Percentiles rank a stretch among this genome's conserved stretches.
These are phyloP conservation scores for Cladophialophora psammophila DNA, from an alignment of 2,329 filamentous ascomycete genomes.

Conservation along the genomic window DNA sequence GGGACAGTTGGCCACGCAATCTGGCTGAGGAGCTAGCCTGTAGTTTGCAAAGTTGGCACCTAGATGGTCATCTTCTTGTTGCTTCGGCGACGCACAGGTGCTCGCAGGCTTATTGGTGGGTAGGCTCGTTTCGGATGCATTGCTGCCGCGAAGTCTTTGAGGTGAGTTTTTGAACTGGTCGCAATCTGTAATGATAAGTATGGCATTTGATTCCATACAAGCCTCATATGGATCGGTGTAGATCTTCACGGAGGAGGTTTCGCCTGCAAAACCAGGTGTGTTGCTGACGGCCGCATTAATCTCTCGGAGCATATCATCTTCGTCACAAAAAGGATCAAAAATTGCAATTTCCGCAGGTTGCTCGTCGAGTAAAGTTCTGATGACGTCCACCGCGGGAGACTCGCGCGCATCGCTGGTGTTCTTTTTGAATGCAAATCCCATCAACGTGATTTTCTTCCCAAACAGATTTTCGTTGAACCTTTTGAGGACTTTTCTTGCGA, in stretches of 20 bases:
- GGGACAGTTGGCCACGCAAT: conserved; percentile 33
- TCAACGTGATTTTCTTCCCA: conserved; percentile 73
- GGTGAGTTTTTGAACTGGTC: conserved; percentile 57
- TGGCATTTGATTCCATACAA: conserved; percentile 55
- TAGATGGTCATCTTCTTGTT: conserved; percentile 17
- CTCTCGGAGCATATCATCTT: conserved; percentile 51
- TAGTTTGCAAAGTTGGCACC: conserved; percentile 21
- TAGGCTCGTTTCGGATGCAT: background rate
- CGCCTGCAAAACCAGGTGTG: conserved; percentile 40
- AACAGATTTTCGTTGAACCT: conserved; percentile 70
- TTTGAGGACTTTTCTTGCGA: conserved; percentile 70
- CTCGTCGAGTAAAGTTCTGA: conserved; percentile 71
- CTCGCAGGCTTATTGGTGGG: background rate
- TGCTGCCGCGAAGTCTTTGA: conserved; percentile 6
- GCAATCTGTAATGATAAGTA: conserved; percentile 62
- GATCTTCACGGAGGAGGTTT: conserved; percentile 46
- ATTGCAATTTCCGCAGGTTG: conserved; percentile 69
- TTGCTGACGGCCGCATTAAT: conserved; percentile 43
- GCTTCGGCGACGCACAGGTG: background rate
- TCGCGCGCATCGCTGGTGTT: conserved; percentile 78
- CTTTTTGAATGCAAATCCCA: conserved; percentile 83
- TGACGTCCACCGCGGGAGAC: conserved; percentile 71
- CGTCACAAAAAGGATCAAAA: conserved; percentile 66
- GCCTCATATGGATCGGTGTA: conserved; percentile 54
- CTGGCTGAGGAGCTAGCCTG: conserved; percentile 12